phyloP scores from a whole-genome alignment of 306 rosid species.

The Morella rubra region DNA sequence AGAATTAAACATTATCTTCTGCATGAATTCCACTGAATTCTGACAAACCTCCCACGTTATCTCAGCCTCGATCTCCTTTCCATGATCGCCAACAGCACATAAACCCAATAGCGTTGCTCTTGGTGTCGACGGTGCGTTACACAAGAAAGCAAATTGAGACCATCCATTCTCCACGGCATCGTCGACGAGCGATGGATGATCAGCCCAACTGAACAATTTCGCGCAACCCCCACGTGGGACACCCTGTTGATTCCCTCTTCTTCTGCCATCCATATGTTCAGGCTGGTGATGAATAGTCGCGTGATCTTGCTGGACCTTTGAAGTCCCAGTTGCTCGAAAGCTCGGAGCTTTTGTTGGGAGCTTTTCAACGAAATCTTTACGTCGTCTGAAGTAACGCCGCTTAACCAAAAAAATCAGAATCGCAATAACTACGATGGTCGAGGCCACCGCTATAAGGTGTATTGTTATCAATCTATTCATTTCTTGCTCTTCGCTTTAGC shows the following conservation, averaged over 20 bases:
- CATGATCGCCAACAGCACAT: slow-evolving; percentile 49
- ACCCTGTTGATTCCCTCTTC: slow-evolving; percentile 36
- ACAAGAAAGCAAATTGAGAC: slow-evolving; percentile 76
- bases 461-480: slow-evolving; percentile 44
- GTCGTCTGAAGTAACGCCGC: slow-evolving; percentile 14
- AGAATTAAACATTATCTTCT: slow-evolving; percentile 77
- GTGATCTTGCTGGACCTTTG: slow-evolving; percentile 13
- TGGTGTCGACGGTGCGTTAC: slow-evolving; percentile 40
- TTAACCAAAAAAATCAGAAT: slow-evolving; percentile 26
- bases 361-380: background rate
- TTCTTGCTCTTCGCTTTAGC: slow-evolving; percentile 11
- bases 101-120: slow-evolving; percentile 56
- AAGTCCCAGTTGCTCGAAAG: slow-evolving; percentile 29
- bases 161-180: slow-evolving; percentile 96
- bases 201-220: slow-evolving; percentile 68
- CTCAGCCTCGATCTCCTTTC: slow-evolving; percentile 57
- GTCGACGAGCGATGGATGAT: slow-evolving; percentile 62
- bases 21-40: slow-evolving; percentile 82
- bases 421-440: slow-evolving; percentile 18
- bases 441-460: slow-evolving; percentile 28
- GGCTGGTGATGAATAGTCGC: slow-evolving; percentile 25
- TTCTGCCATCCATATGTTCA: slow-evolving; percentile 35
- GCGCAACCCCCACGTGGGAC: slow-evolving; percentile 49
- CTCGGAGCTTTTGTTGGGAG: background rate
- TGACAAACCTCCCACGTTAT: slow-evolving; percentile 79